These are phyloP conservation scores for Fusarium phyllophilum DNA, from an alignment of 2,329 filamentous ascomycete genomes.

Conservation along the genomic window DNA sequence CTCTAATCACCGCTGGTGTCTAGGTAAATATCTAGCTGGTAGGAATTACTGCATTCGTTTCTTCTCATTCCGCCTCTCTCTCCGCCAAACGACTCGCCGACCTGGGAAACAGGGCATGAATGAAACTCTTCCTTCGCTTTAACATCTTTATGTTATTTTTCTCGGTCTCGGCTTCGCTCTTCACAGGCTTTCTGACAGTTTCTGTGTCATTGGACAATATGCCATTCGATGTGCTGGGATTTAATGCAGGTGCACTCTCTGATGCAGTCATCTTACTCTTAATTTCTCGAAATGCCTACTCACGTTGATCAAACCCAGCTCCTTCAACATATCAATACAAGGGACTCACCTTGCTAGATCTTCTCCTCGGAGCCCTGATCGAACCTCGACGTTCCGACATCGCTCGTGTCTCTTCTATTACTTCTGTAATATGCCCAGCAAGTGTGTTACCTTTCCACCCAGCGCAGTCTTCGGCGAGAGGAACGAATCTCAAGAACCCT, in stretches of 20 bases:
- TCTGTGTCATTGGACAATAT: not conserved
- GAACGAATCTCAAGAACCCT: slow-evolving; percentile 78
- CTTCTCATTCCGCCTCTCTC: not conserved
- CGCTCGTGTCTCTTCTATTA: slow-evolving; percentile 1
- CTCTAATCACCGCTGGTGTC: not conserved
- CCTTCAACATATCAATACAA: too few relatives aligned
- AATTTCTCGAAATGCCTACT: slow-evolving; percentile 18
- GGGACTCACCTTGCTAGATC: slow-evolving; percentile 30
- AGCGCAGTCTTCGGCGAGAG: slow-evolving; percentile 76
- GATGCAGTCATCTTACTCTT: not conserved
- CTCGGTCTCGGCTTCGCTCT: not conserved
- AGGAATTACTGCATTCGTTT: too few relatives aligned
- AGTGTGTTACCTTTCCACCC: slow-evolving; percentile 78
- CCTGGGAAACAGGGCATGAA: slow-evolving; percentile 53
- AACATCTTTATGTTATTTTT: slow-evolving; percentile 33
- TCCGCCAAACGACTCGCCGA: slow-evolving; percentile 14
- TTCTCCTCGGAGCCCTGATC: slow-evolving; percentile 21
- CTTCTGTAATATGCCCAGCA: slow-evolving; percentile 65
- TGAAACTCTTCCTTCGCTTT: slow-evolving; percentile 58
- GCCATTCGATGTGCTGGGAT: not conserved
- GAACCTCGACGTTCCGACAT: slow-evolving; percentile 4
- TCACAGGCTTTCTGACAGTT: not conserved
- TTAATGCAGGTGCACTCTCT: not conserved
- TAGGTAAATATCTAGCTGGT: not conserved
- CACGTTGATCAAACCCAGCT: not conserved